phyloP scores from a whole-genome alignment of 352 stramenopile genomes.

The Aphanomyces astaci region DNA sequence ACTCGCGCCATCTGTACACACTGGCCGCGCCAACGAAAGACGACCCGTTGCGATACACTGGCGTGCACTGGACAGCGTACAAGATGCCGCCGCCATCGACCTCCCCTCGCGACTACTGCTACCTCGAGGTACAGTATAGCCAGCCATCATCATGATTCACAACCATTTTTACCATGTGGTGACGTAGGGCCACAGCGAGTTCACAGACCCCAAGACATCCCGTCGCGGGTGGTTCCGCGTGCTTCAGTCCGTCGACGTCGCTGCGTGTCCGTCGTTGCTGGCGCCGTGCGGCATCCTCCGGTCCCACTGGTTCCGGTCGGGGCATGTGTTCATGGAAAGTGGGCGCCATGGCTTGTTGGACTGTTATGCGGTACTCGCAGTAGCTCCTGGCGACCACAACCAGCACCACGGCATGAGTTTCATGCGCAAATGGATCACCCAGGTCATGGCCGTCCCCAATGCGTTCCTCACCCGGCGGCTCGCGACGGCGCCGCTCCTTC shows the following conservation, averaged over 20 bases:
- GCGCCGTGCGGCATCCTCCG: slow-evolving; percentile 56
- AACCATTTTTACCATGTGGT: too few species aligned
- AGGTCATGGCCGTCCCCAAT: slow-evolving; percentile 5
- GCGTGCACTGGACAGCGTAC: slow-evolving; percentile 73
- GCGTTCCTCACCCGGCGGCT: neutral
- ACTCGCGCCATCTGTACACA: slow-evolving; percentile 63
- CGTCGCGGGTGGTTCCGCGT: slow-evolving; percentile 66
- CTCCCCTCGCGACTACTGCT: slow-evolving; percentile 73
- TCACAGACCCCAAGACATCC: slow-evolving; percentile 61
- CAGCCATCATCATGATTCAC: neutral
- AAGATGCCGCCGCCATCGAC: slow-evolving; percentile 57
- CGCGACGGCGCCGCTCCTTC: neutral
- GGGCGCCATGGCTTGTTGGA: slow-evolving; percentile 42
- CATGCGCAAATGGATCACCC: slow-evolving; percentile 11
- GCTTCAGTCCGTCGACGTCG: slow-evolving; percentile 70
- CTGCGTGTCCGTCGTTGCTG: slow-evolving; percentile 52
- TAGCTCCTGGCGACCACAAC: neutral
- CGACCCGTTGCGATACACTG: slow-evolving; percentile 63
- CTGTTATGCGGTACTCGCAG: neutral
- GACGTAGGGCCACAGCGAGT: slow-evolving; percentile 67
- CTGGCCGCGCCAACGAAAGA: slow-evolving; percentile 64
- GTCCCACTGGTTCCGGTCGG: slow-evolving; percentile 64
- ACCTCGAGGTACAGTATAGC: slow-evolving; percentile 48
- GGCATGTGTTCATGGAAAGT: slow-evolving; percentile 74
- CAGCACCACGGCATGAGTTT: neutral